These are phyloP conservation scores for Cystobasidium slooffiae DNA, from an alignment of 1,284 basidiomycete genomes.

Conservation along the genomic window DNA sequence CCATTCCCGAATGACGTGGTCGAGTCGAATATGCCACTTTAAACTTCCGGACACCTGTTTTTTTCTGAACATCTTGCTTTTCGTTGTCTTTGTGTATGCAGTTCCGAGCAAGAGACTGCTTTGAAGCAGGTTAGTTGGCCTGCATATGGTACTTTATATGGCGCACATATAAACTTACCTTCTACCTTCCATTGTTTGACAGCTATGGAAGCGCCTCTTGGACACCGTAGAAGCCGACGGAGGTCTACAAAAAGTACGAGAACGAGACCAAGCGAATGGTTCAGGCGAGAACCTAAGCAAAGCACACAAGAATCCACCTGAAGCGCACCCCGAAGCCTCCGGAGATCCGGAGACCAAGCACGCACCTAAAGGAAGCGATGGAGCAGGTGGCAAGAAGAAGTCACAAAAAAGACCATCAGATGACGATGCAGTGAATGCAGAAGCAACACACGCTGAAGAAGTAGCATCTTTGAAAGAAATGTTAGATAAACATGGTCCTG, in stretches of 20 bases:
- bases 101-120: constrained; percentile 27
- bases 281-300: constrained; percentile 4
- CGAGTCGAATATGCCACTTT: not conserved
- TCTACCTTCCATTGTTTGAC: not conserved
- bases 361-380: not conserved
- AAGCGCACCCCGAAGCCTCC: constrained; percentile 1
- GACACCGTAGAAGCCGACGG: constrained; percentile 22
- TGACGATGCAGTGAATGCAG: constrained; percentile 26
- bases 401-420: constrained; percentile 4
- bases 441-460: constrained; percentile 25
- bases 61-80: not conserved
- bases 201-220: constrained; percentile 41
- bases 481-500: constrained; percentile 16
- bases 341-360: not conserved
- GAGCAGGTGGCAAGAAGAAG: constrained; percentile 8
- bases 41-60: not conserved
- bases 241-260: not conserved
- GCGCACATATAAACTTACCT: not conserved
- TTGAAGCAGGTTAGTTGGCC: constrained; percentile 21
- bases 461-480: constrained; percentile 1
- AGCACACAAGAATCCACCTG: constrained; percentile 13
- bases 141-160: not conserved
- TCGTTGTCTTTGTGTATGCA: not conserved
- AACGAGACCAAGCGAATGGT: constrained; percentile 10
- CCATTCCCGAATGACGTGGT: not conserved